Evolutionary conservation across 257 asterid species (phyloP).

Genomic region (Gardenia jasminoides): DNA sequence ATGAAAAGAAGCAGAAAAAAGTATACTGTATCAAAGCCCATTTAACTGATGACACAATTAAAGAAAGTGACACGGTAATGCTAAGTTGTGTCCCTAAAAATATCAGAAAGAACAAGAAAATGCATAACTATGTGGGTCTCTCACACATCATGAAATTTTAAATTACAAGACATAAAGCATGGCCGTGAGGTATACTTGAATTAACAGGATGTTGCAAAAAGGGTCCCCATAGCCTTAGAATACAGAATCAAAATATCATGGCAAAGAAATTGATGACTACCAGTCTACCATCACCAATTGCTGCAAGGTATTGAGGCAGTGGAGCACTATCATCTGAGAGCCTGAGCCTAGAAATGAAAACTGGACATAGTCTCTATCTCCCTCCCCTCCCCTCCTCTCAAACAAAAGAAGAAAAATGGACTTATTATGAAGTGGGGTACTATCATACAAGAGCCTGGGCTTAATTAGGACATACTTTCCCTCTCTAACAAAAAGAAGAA

Average conservation of each 20-base stretch:
- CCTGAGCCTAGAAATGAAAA: neutral
- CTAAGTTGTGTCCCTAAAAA: neutral
- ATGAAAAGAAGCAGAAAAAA: constrained; percentile 3
- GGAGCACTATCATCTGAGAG: neutral
- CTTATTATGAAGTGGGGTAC: no score
- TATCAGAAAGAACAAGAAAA: no score
- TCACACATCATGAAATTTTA: neutral
- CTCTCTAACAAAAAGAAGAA: neutral
- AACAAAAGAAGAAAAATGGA: no score
- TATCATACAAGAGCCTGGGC: no score
- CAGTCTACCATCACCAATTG: neutral
- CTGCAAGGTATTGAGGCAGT: neutral
- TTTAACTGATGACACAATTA: no score
- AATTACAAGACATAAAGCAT: neutral
- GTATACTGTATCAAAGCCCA: neutral
- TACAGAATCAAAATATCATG: no score
- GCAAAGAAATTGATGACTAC: neutral
- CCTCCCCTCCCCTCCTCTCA: neutral
- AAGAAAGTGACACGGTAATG: neutral
- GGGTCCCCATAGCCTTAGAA: neutral
- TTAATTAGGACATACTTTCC: neutral
- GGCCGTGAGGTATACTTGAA: neutral
- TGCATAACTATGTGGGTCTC: neutral
- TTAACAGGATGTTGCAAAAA: neutral
- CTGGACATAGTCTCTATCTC: no score